These are phyloP conservation scores for Daldinia bambusicola DNA, from an alignment of 495 filamentous ascomycete species.

Conservation along the genomic window DNA sequence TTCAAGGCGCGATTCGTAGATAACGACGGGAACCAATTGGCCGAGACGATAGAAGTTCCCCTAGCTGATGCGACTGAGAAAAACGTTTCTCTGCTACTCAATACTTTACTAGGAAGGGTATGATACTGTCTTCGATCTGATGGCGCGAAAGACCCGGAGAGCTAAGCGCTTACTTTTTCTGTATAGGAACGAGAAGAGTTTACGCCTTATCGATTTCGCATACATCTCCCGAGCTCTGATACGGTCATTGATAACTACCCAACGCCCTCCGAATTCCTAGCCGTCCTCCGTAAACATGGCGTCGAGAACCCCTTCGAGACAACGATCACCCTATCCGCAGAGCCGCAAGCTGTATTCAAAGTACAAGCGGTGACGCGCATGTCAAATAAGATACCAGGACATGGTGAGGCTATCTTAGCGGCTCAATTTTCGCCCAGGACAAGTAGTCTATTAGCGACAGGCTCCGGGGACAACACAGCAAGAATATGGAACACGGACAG, in stretches of 20 bases:
- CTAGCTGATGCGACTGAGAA: constrained; percentile 87
- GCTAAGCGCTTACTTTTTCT: constrained; percentile 20
- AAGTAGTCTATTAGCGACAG: constrained; percentile 85
- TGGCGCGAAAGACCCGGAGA: background rate
- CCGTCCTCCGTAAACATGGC: constrained; percentile 60
- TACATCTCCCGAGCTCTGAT: constrained; percentile 67
- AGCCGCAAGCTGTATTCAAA: constrained; percentile 93
- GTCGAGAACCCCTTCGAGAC: constrained; percentile 62
- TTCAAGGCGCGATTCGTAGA: constrained; percentile 90
- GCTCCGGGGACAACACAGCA: constrained; percentile 91
- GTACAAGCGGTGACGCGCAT: constrained; percentile 92
- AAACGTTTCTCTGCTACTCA: constrained; percentile 91
- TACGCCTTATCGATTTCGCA: constrained; percentile 88
- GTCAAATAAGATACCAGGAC: constrained; percentile 86
- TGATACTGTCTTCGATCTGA: constrained; percentile 46
- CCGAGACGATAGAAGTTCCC: constrained; percentile 77
- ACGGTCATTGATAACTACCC: constrained; percentile 81
- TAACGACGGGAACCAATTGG: constrained; percentile 72
- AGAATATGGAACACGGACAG: constrained; percentile 96
- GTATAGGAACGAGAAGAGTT: constrained; percentile 74
- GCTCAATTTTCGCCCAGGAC: constrained; percentile 86
- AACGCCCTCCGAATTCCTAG: constrained; percentile 53
- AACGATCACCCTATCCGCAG: constrained; percentile 77
- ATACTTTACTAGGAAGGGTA: constrained; percentile 85
- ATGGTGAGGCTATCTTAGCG: constrained; percentile 90